Evolutionary conservation across 225 moss, liverwort and hornwort genomes (phyloP), one percentile per base, ranked within the genome.

Genomic region (Polytrichum formosum): DNA sequence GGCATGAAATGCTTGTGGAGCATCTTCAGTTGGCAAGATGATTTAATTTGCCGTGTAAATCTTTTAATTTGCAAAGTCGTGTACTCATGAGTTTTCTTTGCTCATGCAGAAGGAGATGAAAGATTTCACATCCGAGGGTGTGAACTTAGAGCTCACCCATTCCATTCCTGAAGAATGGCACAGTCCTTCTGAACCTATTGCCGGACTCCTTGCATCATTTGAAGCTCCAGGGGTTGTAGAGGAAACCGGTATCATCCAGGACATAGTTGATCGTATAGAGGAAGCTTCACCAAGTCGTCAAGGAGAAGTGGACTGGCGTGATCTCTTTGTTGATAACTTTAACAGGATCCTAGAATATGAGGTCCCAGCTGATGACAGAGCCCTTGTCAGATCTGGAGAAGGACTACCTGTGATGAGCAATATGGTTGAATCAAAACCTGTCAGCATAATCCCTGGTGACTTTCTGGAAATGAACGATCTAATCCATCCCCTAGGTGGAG

Each of bases 391-490:
- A 18, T 46, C n/a, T 64, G 64, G 8, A 16, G n/a, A 18, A 10
- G 31, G n/a, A 7, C 53, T 53, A 29, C 28, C 46, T 26, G 26
- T 22, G 26, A 5, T 53, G 25, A 22, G 55, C 29, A 13, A 6
- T 72, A 23, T 26, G 20, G 46, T 22, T 8, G 72, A 54, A 62
- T 18, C 20, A 26, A 28, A 27, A 28, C 17, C 25, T 53, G 19
- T 7, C 16, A 46, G 46, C 16, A 46, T 1, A 13, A 26, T 28
- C 5, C 18, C 18, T 54, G 72, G 72, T 25, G 72, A 72, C 64
- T 72, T 64, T 55, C 19, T 72, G 22, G 72, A 72, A 64, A 54
- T 72, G 5, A 72, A 72, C 54, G 72, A 72, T 29, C 23, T 72
- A 26, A 5, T 28, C 19, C 53, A 19, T n/a, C 53, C 64, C 25